These are phyloP conservation scores for Psidium friedrichsthalianum DNA, from an alignment of 345 rosid species.

Conservation along the genomic window DNA sequence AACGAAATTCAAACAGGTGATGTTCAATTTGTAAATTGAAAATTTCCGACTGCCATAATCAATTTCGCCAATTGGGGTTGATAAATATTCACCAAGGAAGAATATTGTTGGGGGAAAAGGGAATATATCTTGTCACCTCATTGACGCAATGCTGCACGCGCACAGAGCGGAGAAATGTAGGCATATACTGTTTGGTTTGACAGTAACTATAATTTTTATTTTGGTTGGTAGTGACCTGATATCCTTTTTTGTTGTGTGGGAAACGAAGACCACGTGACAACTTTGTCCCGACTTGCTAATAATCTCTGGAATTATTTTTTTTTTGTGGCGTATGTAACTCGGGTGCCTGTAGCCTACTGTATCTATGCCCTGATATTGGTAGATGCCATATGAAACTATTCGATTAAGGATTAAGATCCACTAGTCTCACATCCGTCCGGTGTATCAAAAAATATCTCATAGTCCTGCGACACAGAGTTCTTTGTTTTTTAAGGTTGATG, in stretches of 20 bases:
- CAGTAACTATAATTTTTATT: neutral
- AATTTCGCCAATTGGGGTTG: neutral
- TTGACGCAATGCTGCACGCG: neutral
- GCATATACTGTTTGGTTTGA: neutral
- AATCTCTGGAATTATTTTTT: neutral
- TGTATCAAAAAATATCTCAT: too few relatives aligned
- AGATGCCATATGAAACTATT: neutral
- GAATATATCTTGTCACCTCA: neutral
- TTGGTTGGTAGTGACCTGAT: neutral
- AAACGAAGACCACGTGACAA: neutral
- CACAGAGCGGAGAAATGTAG: neutral
- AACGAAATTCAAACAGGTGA: neutral
- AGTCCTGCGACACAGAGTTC: too few relatives aligned
- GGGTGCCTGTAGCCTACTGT: neutral
- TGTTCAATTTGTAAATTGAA: neutral
- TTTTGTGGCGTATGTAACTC: neutral
- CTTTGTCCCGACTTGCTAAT: neutral
- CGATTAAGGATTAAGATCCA: too few relatives aligned
- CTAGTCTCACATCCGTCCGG: too few relatives aligned
- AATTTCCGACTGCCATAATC: neutral
- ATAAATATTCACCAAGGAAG: neutral
- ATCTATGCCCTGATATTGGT: neutral
- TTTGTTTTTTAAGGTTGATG: too few relatives aligned
- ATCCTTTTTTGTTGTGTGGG: neutral
- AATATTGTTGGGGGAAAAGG: neutral